Evolutionary conservation across 2,329 filamentous ascomycete species (phyloP).

Genomic region (Colletotrichum magnum): DNA sequence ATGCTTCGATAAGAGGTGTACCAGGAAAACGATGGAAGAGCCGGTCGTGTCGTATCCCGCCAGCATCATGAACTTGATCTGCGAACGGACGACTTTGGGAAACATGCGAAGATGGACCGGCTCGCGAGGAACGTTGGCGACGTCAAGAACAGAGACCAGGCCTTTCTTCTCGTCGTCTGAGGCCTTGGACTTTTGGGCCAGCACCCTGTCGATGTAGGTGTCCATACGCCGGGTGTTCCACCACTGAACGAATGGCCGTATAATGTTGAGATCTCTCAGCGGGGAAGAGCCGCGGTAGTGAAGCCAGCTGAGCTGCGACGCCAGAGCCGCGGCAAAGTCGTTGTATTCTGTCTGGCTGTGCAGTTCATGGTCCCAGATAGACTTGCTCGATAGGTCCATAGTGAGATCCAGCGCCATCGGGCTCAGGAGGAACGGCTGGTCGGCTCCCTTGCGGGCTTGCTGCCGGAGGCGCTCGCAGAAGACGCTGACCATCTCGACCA

Average conservation of each 20-base stretch:
- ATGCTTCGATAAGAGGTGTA: conserved; percentile 47
- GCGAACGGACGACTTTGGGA: conserved; percentile 39
- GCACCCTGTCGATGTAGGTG: conserved; percentile 4
- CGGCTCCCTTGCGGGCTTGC: conserved; percentile 45
- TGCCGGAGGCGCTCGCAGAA: conserved; percentile 45
- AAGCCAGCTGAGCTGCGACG: conserved; percentile 10
- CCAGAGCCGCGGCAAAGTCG: conserved; percentile 3
- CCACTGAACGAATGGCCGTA: conserved; percentile 7
- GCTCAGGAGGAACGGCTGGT: conserved; percentile 42
- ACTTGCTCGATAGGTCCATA: conserved; percentile 14
- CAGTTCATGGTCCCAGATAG: conserved; percentile 14
- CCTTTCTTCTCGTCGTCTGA: neutral
- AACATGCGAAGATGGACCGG: neutral
- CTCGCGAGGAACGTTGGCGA: conserved; percentile 4
- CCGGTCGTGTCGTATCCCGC: conserved; percentile 56
- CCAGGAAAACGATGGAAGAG: conserved; percentile 50
- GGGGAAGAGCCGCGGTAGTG: neutral
- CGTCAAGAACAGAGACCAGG: neutral
- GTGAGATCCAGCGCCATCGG: conserved; percentile 15
- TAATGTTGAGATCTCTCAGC: neutral
- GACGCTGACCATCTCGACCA: conserved; percentile 53
- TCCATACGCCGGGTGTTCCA: conserved; percentile 10
- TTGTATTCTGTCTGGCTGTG: conserved; percentile 21
- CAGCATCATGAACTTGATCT: conserved; percentile 54
- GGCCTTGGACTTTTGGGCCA: neutral